Percentiles rank a stretch among this genome's conserved stretches.
These are phyloP conservation scores for Fistulifera solaris DNA, from an alignment of 108 stramenopile species.

Conservation along the genomic window DNA sequence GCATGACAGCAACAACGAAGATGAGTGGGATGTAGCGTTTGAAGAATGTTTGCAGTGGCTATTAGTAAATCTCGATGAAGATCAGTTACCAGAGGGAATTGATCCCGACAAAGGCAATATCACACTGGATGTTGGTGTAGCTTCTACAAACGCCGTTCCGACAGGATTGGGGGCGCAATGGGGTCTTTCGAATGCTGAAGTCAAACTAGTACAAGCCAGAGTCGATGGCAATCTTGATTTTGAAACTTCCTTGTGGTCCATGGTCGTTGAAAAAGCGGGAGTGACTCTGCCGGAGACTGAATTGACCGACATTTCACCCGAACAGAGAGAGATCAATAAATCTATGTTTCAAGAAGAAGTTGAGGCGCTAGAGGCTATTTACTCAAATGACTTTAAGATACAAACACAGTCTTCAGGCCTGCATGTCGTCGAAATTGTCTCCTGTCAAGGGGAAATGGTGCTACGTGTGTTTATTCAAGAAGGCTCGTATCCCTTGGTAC, in stretches of 20 bases:
- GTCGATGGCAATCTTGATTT: background rate
- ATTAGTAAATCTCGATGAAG: conserved; percentile 65
- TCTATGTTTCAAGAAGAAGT: conserved; percentile 40
- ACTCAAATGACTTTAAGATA: conserved; percentile 25
- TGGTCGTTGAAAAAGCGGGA: background rate
- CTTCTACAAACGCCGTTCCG: background rate
- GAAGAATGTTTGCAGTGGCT: conserved; percentile 79
- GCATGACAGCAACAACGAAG: conserved; percentile 6
- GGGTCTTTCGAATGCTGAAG: conserved; percentile 40
- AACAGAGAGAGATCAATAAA: conserved; percentile 23
- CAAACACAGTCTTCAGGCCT: background rate
- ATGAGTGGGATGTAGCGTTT: conserved; percentile 46
- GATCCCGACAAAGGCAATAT: conserved; percentile 69
- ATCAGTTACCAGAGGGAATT: conserved; percentile 76
- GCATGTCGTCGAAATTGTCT: conserved; percentile 2
- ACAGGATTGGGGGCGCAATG: conserved; percentile 18
- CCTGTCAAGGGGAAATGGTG: too few species aligned
- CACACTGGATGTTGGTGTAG: conserved; percentile 35
- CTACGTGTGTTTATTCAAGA: conserved; percentile 12
- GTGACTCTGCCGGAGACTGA: background rate
- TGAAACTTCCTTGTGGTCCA: background rate
- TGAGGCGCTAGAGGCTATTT: conserved; percentile 70
- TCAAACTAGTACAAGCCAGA: conserved; percentile 2
- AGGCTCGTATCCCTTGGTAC: conserved; percentile 7
- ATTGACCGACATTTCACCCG: background rate